phyloP scores from a whole-genome alignment of 352 stramenopile species.

The Pythium graminicola region DNA sequence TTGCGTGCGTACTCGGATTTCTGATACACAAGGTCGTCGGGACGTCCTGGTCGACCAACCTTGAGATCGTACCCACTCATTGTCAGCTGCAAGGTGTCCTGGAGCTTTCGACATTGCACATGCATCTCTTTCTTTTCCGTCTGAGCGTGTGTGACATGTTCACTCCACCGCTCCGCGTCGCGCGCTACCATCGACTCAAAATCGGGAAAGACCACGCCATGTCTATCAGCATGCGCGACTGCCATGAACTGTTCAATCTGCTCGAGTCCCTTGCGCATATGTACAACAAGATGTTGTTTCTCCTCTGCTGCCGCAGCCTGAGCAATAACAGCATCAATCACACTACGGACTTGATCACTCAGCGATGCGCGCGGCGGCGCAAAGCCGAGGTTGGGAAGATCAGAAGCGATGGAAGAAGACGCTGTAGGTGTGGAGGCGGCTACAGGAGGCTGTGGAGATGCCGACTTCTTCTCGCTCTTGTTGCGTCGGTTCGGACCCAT shows the following conservation, averaged over 20 bases:
- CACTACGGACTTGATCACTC: conserved; percentile 27
- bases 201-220: conserved; percentile 2
- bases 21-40: conserved; percentile 69
- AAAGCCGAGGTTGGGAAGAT: conserved; percentile 24
- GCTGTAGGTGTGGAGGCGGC: background rate
- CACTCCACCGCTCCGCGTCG: conserved; percentile 36
- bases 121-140: conserved; percentile 27
- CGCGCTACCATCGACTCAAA: conserved; percentile 34
- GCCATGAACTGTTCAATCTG: conserved; percentile 53
- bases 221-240: conserved; percentile 24
- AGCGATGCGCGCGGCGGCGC: conserved; percentile 34
- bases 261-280: conserved; percentile 40
- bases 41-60: conserved; percentile 48
- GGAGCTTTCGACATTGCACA: conserved; percentile 35
- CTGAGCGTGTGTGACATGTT: conserved; percentile 35
- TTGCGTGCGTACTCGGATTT: conserved; percentile 54
- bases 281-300: conserved; percentile 24
- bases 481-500: background rate
- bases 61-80: conserved; percentile 51
- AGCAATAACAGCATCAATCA: conserved; percentile 31
- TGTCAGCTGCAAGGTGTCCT: conserved; percentile 30
- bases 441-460: background rate
- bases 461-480: conserved; percentile 1
- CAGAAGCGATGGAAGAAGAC: background rate
- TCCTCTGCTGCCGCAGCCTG: conserved; percentile 5